phyloP scores from a whole-genome alignment of 306 rosid species.

The Parietaria judaica region DNA sequence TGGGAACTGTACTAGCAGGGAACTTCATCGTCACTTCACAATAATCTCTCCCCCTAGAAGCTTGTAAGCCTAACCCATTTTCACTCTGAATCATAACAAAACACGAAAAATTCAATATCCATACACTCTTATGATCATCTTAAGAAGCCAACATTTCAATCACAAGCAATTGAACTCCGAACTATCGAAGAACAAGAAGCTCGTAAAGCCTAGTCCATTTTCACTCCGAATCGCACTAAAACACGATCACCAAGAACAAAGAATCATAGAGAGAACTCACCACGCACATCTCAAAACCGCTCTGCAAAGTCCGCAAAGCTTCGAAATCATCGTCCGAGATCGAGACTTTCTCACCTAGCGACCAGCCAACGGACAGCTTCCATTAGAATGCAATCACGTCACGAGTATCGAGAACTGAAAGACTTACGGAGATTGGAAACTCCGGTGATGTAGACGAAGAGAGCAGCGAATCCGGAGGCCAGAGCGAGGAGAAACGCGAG shows the following conservation, averaged over 20 bases:
- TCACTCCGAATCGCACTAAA: not conserved
- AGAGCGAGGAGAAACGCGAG: constrained; percentile 32
- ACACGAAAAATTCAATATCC: constrained; percentile 3
- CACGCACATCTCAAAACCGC: constrained; percentile 75
- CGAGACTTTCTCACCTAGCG: constrained; percentile 38
- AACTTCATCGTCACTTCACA: constrained; percentile 62
- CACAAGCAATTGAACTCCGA: too few species aligned
- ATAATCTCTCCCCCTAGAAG: constrained; percentile 42
- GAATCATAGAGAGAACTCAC: constrained; percentile 38
- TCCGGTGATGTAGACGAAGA: constrained; percentile 43
- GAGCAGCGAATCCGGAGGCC: constrained; percentile 42
- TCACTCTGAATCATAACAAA: constrained; percentile 45
- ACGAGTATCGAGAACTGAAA: not conserved
- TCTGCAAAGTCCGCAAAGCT: constrained; percentile 60
- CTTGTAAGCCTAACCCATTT: constrained; percentile 86
- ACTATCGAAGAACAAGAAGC: too few species aligned
- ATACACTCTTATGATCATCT: not conserved
- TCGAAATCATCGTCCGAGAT: constrained; percentile 52
- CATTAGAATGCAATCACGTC: constrained; percentile 9
- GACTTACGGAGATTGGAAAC: constrained; percentile 36
- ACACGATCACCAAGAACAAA: not conserved
- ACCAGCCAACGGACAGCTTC: not conserved
- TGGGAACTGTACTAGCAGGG: constrained; percentile 73
- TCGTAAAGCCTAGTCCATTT: too few species aligned
- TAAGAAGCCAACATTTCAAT: too few species aligned